Evolutionary conservation across 2,329 filamentous ascomycete genomes (phyloP).

Genomic region (Simplicillium sp.): DNA sequence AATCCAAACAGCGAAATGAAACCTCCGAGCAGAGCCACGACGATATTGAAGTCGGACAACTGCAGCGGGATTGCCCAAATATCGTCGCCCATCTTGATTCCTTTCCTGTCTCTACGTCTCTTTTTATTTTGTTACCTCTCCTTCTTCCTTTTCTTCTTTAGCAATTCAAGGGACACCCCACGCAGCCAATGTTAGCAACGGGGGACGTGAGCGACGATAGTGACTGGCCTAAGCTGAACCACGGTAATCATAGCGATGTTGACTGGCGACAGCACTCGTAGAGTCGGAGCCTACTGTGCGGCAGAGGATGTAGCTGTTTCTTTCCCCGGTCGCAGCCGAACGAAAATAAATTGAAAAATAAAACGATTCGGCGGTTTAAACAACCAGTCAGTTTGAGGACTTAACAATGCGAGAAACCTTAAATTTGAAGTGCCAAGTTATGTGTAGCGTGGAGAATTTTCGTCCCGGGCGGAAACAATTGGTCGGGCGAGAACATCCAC

Average conservation of each 20-base stretch:
- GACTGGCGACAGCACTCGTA: neutral
- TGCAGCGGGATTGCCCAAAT: conserved; percentile 36
- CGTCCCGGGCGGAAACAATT: no score
- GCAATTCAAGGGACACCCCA: conserved; percentile 1
- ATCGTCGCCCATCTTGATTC: conserved; percentile 31
- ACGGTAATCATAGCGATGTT: neutral
- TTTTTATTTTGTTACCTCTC: neutral
- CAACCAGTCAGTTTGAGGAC: no score
- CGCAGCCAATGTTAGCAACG: conserved; percentile 8
- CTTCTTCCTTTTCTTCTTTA: neutral
- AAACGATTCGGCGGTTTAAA: no score
- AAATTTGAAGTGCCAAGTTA: no score
- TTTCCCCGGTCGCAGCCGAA: no score
- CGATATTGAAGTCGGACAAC: conserved; percentile 73
- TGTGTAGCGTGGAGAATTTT: no score
- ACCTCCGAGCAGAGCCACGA: conserved; percentile 70
- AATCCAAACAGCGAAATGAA: conserved; percentile 87
- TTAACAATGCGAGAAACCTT: no score
- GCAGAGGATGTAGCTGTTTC: neutral
- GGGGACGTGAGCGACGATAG: conserved; percentile 5
- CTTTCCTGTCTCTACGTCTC: neutral
- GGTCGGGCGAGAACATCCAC: no score
- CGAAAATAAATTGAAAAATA: no score
- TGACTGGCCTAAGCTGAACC: neutral
- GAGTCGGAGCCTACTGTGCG: neutral